These are phyloP conservation scores for Alliaria petiolata DNA, from an alignment of 345 rosid species.

Conservation along the genomic window DNA sequence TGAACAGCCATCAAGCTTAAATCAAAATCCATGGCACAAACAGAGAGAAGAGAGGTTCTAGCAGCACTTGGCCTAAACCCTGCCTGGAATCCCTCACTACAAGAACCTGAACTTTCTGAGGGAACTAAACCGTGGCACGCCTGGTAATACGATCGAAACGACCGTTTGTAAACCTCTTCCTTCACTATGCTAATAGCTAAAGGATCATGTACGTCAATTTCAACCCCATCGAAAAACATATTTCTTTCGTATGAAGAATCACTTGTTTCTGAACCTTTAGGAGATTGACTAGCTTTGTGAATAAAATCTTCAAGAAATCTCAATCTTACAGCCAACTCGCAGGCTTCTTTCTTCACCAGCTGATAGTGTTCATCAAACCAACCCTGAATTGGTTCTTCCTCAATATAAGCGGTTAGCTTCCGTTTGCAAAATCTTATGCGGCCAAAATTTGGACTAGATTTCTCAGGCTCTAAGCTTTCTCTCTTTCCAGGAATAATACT, in stretches of 20 bases:
- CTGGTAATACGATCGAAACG: conserved; percentile 71
- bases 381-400: conserved; percentile 95
- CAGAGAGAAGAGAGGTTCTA: conserved; percentile 68
- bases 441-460: conserved; percentile 64
- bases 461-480: conserved; percentile 64
- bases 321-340: conserved; percentile 80
- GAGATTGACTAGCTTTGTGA: too few relatives aligned
- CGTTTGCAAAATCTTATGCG: conserved; percentile 65
- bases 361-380: conserved; percentile 96
- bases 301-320: conserved; percentile 64
- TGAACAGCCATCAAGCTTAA: conserved; percentile 61
- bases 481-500: conserved; percentile 48
- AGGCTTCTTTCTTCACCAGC: conserved; percentile 74
- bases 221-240: conserved; percentile 48
- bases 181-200: conserved; percentile 48
- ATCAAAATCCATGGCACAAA: conserved; percentile 79
- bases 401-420: conserved; percentile 71
- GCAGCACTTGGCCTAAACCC: conserved; percentile 74
- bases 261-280: conserved; percentile 43
- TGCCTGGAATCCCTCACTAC: conserved; percentile 72
- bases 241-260: conserved; percentile 48
- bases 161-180: conserved; percentile 60
- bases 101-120: conserved; percentile 81
- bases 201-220: conserved; percentile 57
- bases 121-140: conserved; percentile 68